phyloP scores from a whole-genome alignment of 139 green algal genomes.

The Eudorina sp. region DNA sequence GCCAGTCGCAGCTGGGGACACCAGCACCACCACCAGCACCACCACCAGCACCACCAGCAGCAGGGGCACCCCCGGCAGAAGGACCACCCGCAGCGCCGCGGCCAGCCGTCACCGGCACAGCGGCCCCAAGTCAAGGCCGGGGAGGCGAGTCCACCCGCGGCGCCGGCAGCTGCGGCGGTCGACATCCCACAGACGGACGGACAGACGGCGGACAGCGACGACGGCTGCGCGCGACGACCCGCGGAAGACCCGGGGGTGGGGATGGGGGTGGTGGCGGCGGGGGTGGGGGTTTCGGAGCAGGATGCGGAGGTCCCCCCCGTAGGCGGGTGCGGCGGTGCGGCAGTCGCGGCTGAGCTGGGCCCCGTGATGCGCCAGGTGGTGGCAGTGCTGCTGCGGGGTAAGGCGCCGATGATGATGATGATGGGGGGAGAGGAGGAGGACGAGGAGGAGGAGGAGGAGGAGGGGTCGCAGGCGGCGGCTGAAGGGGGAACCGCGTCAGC shows the following conservation, averaged over 20 bases:
- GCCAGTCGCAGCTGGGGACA: too few species aligned
- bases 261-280: background rate
- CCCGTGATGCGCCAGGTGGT: background rate
- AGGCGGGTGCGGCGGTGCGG: background rate
- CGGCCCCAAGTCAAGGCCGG: too few species aligned
- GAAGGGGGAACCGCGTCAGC: background rate
- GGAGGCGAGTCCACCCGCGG: too few species aligned
- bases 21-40: too few species aligned
- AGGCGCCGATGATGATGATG: background rate
- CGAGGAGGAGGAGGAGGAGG: background rate
- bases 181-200: background rate
- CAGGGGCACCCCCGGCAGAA: background rate
- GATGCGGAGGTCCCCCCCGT: background rate
- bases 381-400: background rate
- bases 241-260: background rate
- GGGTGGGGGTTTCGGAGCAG: background rate
- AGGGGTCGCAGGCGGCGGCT: background rate
- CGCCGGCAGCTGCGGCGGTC: too few species aligned
- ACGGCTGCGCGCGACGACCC: background rate
- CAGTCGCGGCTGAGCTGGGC: slow-evolving; percentile 7
- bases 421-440: background rate
- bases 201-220: background rate
- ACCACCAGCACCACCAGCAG: background rate
- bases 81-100: background rate
- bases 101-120: too few species aligned